Evolutionary conservation across 2,329 filamentous ascomycete species (phyloP).

Genomic region (Phoma sp.): DNA sequence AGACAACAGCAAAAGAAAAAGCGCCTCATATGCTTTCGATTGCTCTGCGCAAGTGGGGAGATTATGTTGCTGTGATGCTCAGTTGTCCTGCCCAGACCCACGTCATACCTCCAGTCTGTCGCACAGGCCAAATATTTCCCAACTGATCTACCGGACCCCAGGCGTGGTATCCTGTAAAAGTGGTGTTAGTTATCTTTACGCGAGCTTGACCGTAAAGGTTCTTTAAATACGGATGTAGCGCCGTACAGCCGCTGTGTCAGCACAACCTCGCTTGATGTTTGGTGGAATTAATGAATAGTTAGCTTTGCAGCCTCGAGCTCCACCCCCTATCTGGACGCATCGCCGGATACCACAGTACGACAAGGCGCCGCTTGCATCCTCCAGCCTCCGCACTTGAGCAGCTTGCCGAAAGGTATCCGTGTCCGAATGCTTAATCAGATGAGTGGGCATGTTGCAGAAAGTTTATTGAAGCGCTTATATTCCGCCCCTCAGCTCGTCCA

Average conservation of each 20-base stretch:
- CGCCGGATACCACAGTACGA: not conserved
- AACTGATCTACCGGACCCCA: constrained; percentile 8
- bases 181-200: too few relatives aligned
- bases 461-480: not conserved
- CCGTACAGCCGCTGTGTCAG: too few relatives aligned
- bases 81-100: not conserved
- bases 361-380: constrained; percentile 1
- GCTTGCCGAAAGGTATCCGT: not conserved
- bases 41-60: not conserved
- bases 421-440: not conserved
- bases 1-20: not conserved
- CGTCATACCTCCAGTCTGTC: constrained; percentile 8
- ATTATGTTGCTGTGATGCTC: not conserved
- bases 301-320: too few relatives aligned
- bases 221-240: too few relatives aligned
- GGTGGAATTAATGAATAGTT: too few relatives aligned
- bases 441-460: not conserved
- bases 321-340: too few relatives aligned
- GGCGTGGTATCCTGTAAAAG: too few relatives aligned
- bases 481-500: not conserved
- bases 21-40: not conserved
- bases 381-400: constrained; percentile 3
- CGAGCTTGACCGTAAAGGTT: too few relatives aligned
- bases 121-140: constrained; percentile 6
- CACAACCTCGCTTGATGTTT: too few relatives aligned